Evolutionary conservation across 441 rosid genomes (phyloP).

Genomic region (Brassica hybrid): DNA sequence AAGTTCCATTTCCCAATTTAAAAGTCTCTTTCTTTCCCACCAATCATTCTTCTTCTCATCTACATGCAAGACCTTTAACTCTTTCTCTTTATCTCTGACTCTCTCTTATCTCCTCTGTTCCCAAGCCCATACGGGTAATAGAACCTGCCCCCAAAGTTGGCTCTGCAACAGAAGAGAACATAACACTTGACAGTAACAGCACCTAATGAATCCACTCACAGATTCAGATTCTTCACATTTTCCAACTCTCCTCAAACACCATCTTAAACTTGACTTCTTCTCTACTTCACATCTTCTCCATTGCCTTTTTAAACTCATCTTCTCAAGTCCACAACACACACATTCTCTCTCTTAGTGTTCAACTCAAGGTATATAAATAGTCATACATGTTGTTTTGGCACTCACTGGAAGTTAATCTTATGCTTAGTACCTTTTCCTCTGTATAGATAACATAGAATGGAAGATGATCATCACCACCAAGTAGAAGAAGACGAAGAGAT

Average conservation of each 20-base stretch:
- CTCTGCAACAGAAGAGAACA: slow-evolving; percentile 47
- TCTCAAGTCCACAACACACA: slow-evolving; percentile 10
- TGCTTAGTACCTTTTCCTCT: background rate
- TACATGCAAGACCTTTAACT: slow-evolving; percentile 43
- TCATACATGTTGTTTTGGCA: slow-evolving; percentile 9
- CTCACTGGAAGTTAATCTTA: background rate
- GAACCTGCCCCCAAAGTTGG: slow-evolving; percentile 44
- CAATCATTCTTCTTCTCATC: slow-evolving; percentile 52
- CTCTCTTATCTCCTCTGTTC: slow-evolving; percentile 74
- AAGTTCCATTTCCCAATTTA: slow-evolving; percentile 56
- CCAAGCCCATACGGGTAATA: slow-evolving; percentile 70
- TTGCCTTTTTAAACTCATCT: slow-evolving; percentile 27
- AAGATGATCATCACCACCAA: slow-evolving; percentile 25
- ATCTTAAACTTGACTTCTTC: slow-evolving; percentile 43
- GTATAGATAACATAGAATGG: slow-evolving; percentile 3
- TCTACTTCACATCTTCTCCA: slow-evolving; percentile 21
- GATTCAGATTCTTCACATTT: slow-evolving; percentile 52
- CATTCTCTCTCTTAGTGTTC: slow-evolving; percentile 19
- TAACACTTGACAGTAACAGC: slow-evolving; percentile 46
- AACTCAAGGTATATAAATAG: slow-evolving; percentile 23
- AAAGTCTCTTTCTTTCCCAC: slow-evolving; percentile 51
- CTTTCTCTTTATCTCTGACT: slow-evolving; percentile 43
- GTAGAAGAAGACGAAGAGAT: slow-evolving; percentile 33
- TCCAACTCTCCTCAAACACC: slow-evolving; percentile 52
- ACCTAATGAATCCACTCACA: slow-evolving; percentile 42